phyloP scores from a whole-genome alignment of 805 yeast genomes.

The Ogataea angusta region DNA sequence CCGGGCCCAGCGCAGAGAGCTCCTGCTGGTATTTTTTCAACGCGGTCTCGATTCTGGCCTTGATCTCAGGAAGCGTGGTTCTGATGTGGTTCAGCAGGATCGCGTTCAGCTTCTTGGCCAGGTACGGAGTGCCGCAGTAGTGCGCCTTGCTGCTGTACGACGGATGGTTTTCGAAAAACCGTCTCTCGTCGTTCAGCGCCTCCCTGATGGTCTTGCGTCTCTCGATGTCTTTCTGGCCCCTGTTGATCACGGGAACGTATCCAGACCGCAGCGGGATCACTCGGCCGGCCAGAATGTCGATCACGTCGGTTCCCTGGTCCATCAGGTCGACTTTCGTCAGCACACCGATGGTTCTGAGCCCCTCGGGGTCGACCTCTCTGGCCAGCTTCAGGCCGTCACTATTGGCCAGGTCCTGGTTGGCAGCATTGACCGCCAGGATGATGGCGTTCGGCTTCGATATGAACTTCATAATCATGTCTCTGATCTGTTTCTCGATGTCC shows the following conservation, averaged over 20 bases:
- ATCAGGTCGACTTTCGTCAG: conserved; percentile 93
- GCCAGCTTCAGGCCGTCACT: conserved; percentile 96
- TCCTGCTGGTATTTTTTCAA: conserved; percentile 82
- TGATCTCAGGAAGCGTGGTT: conserved; percentile 87
- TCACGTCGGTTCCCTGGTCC: conserved; percentile 98
- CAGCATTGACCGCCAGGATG: conserved; percentile 90
- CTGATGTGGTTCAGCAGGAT: conserved; percentile 88
- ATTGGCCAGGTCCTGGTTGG: conserved; percentile 95
- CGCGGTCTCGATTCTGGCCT: conserved; percentile 81
- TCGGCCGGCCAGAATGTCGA: conserved; percentile 92
- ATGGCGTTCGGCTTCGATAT: conserved; percentile 95
- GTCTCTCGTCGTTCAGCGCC: conserved; percentile 77
- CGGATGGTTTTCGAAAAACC: conserved; percentile 84
- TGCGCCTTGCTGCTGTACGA: conserved; percentile 90
- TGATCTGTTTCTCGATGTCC: conserved; percentile 92
- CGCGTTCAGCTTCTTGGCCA: conserved; percentile 87
- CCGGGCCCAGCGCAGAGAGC: conserved; percentile 77
- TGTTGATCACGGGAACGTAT: conserved; percentile 92
- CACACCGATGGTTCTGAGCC: conserved; percentile 93
- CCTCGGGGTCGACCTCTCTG: conserved; percentile 97
- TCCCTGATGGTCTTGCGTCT: conserved; percentile 79
- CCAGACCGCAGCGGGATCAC: conserved; percentile 94
- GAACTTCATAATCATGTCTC: conserved; percentile 88
- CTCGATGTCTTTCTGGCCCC: conserved; percentile 97
- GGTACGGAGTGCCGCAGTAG: conserved; percentile 97